A percentile compares a stretch with the other conserved stretches of the same genome.
Evolutionary conservation across 2,329 filamentous ascomycete species (phyloP).

Genomic region (Aspergillus neotritici): DNA sequence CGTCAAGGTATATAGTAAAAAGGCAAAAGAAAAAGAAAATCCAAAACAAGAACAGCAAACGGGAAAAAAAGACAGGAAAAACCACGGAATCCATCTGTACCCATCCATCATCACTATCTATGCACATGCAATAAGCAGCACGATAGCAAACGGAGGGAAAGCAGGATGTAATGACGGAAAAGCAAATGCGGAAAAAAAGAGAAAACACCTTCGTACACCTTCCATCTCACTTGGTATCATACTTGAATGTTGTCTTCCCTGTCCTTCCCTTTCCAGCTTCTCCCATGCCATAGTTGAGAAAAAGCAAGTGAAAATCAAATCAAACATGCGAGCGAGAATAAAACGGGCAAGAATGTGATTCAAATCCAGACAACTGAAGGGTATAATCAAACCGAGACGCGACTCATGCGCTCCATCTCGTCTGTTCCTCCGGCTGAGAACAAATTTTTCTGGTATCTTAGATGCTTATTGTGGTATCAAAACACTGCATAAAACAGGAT

Average conservation of each 20-base stretch:
- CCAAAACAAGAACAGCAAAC: too few relatives aligned
- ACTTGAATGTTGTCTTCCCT: constrained; percentile 14
- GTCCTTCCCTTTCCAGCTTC: not conserved
- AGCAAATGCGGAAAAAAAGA: constrained; percentile 3
- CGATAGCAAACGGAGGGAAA: too few relatives aligned
- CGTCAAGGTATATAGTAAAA: too few relatives aligned
- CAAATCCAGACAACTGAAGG: constrained; percentile 9
- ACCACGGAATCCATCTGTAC: too few relatives aligned
- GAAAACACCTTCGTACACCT: constrained; percentile 20
- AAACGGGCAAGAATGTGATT: constrained; percentile 9
- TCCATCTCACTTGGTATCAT: constrained; percentile 26
- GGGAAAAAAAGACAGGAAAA: too few relatives aligned
- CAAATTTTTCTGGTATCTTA: constrained; percentile 4
- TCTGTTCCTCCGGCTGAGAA: not conserved
- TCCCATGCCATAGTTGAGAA: constrained; percentile 1
- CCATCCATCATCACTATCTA: too few relatives aligned
- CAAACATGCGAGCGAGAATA: constrained; percentile 1
- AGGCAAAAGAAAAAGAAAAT: too few relatives aligned
- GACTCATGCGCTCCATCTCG: constrained; percentile 4
- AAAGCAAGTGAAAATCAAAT: not conserved
- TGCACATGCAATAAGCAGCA: too few relatives aligned
- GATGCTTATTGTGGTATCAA: constrained; percentile 25
- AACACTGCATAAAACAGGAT: constrained; percentile 10
- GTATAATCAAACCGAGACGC: not conserved
- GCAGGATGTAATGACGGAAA: not conserved